Evolutionary conservation across 768 basidiomycete species (phyloP).

Genomic region (Xerocomellus intermedius): DNA sequence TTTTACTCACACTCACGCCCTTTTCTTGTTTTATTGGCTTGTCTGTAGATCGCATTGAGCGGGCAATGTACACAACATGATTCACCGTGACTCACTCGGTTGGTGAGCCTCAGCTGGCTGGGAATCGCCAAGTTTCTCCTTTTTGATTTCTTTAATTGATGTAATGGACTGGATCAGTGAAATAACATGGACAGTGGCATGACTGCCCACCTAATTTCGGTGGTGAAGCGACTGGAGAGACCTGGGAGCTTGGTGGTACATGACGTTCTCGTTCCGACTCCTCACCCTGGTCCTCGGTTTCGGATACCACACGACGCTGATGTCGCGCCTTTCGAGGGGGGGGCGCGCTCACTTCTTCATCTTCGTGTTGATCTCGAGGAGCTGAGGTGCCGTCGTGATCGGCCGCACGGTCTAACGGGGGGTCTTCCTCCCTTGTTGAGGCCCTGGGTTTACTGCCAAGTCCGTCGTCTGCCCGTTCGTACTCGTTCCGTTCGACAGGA

Average conservation of each 20-base stretch:
- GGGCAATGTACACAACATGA: neutral
- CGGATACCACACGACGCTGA: conserved; percentile 7
- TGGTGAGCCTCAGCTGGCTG: neutral
- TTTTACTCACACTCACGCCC: neutral
- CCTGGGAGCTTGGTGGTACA: neutral
- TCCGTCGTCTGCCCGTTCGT: neutral
- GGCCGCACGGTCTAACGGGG: conserved; percentile 5
- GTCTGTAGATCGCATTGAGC: conserved; percentile 1
- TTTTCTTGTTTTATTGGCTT: conserved; percentile 21
- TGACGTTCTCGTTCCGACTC: conserved; percentile 3
- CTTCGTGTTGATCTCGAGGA: conserved; percentile 1
- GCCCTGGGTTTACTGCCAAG: no score
- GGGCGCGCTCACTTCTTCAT: conserved; percentile 1
- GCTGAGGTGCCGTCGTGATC: neutral
- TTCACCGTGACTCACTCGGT: conserved; percentile 3
- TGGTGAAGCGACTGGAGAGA: conserved; percentile 1
- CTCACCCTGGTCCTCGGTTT: conserved; percentile 7
- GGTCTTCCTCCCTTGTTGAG: neutral
- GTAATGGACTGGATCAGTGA: neutral
- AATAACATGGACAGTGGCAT: neutral
- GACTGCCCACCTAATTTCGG: conserved; percentile 1
- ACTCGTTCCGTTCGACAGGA: neutral
- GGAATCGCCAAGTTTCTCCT: neutral
- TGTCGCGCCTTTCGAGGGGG: conserved; percentile 1
- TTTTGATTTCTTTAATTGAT: conserved; percentile 4